These are phyloP conservation scores for Botrytis squamosa DNA, from an alignment of 2,329 filamentous ascomycete species.

Conservation along the genomic window DNA sequence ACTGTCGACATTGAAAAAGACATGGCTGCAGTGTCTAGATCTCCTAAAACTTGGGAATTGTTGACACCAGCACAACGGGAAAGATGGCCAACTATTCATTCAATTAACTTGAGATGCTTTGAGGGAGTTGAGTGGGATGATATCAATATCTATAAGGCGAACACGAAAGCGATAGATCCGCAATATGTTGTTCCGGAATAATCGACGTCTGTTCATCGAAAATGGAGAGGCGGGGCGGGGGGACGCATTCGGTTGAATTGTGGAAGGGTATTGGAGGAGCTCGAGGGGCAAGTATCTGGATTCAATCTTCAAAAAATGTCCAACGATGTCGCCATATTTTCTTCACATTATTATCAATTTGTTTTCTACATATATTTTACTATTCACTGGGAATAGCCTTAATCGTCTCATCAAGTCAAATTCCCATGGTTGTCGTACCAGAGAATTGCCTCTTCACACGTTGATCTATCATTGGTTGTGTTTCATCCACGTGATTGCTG, in stretches of 20 bases:
- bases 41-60: not conserved
- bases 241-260: not conserved
- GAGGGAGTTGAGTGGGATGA: conserved; percentile 27
- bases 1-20: conserved; percentile 9
- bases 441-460: not conserved
- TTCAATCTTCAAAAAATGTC: not conserved
- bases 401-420: not conserved
- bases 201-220: not conserved
- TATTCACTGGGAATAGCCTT: not conserved
- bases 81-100: conserved; percentile 14
- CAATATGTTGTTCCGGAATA: conserved; percentile 23
- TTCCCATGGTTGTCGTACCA: not conserved
- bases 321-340: too few relatives aligned
- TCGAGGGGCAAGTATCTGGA: not conserved
- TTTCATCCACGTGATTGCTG: conserved; percentile 5
- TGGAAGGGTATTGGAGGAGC: not conserved
- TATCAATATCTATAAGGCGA: conserved; percentile 15
- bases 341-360: not conserved
- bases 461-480: conserved; percentile 7
- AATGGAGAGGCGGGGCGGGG: not conserved
- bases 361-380: fast-evolving
- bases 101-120: conserved; percentile 25
- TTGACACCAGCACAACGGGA: conserved; percentile 11
- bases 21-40: not conserved
- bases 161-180: conserved; percentile 14